These are phyloP conservation scores for Nasturtium officinale DNA, from an alignment of 345 rosid genomes.

Conservation along the genomic window DNA sequence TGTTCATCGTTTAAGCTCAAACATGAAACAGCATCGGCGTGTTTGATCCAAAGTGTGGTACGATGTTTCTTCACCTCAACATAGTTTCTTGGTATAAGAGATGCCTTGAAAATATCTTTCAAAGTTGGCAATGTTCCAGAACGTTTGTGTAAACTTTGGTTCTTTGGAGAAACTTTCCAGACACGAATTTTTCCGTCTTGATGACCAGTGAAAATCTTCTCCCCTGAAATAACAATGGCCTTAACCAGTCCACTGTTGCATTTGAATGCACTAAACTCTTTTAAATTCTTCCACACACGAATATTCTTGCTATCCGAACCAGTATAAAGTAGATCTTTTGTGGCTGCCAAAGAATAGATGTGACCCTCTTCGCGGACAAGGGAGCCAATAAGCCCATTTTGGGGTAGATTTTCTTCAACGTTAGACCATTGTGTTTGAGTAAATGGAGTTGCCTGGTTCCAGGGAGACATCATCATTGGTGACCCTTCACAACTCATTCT, in stretches of 20 bases:
- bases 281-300: slow-evolving; percentile 90
- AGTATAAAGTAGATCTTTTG: slow-evolving; percentile 82
- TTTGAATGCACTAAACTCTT: slow-evolving; percentile 86
- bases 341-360: slow-evolving; percentile 85
- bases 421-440: slow-evolving; percentile 52
- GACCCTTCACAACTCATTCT: slow-evolving; percentile 88
- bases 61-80: slow-evolving; percentile 72
- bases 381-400: slow-evolving; percentile 79
- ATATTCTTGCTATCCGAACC: slow-evolving; percentile 97
- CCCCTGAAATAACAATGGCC: slow-evolving; percentile 76
- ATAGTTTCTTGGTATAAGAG: slow-evolving; percentile 82
- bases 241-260: slow-evolving; percentile 93
- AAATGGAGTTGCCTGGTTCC: slow-evolving; percentile 76
- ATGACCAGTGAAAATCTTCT: slow-evolving; percentile 88
- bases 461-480: slow-evolving; percentile 94
- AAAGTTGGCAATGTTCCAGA: slow-evolving; percentile 81
- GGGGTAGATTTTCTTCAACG: slow-evolving; percentile 53
- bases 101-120: slow-evolving; percentile 84
- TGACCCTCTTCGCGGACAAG: slow-evolving; percentile 93
- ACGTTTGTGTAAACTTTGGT: slow-evolving; percentile 67
- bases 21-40: slow-evolving; percentile 85
- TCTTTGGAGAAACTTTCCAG: slow-evolving; percentile 78
- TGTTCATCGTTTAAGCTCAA: slow-evolving; percentile 67
- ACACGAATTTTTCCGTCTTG: slow-evolving; percentile 94
- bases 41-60: slow-evolving; percentile 87